Base-by-base conservation (phyloP, 768 basidiomycete genomes). In the Hygrocybe punicea region DNA sequence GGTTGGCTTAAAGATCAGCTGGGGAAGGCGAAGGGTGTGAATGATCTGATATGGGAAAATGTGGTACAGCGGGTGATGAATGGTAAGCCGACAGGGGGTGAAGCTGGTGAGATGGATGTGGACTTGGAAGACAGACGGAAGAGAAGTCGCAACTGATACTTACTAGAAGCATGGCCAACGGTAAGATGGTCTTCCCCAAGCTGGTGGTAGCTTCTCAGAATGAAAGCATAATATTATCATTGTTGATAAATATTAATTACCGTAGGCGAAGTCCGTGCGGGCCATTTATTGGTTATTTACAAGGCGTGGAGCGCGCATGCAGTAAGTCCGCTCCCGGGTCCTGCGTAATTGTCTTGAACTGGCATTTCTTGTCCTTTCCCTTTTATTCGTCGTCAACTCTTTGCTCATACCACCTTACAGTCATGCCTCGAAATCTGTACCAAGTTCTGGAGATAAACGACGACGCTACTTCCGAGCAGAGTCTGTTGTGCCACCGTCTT, bases 31-130 rank as follows among this genome's bases (percentile, higher is more conserved):
- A 92, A 93, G 66, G 84, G 87, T n/a, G 79, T 97, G 58, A 98
- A 97, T 63, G 93, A 97, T 65, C 79, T 81, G 52, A 96, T 97
- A 87, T 97, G 95, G 95, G 87, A 90, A 61, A 83, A 80, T 2
- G 82, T 93, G 1, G 88, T 95, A 25, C 85, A 88, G 61, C 80
- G 74, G 45, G 71, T 85, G 2, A 67, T 70, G n/a, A 72, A 74
- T 46, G 70, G 66, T 10, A 63, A 65, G 33, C 59, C 58, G 29
- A 61, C 62, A 17, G 60, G 47, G 9, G 57, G 57, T 21, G 62
- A 40, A 23, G 51, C 33, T 14, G 64, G 64, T 23, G 59, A 37
- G 23, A 69, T 68, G 45, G 60, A 62, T 42, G 60, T 51, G 13
- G 59, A 58, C 44, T 62, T 59, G 10, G 57, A 55, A 14, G 63